A percentile compares a stretch with the other conserved stretches of the same genome.
Conservation (phyloP, 2,329 filamentous ascomycete genomes). For the Colletotrichum salicis region DNA sequence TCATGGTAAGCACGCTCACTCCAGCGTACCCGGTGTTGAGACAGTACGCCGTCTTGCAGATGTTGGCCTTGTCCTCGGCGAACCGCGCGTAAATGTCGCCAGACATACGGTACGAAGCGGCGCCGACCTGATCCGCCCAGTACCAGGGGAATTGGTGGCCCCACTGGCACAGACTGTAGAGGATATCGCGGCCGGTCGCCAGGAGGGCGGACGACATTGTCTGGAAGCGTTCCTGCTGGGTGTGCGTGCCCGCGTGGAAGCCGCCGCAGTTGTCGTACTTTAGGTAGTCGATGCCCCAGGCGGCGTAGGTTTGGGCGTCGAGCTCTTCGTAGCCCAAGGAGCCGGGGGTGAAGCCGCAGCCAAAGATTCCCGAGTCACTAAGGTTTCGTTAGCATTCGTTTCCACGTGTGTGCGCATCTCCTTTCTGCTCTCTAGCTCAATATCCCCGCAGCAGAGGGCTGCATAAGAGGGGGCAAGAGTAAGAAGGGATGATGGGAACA, state of each 20-base stretch:
- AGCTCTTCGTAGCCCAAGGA: slow-evolving; percentile 53
- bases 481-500: neutral
- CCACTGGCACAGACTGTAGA: slow-evolving; percentile 49
- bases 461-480: no score
- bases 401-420: neutral
- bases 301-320: slow-evolving; percentile 63
- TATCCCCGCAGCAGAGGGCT: neutral
- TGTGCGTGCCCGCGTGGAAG: slow-evolving; percentile 59
- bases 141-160: slow-evolving; percentile 41
- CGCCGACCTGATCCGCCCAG: slow-evolving; percentile 39
- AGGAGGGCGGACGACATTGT: slow-evolving; percentile 46
- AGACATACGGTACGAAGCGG: slow-evolving; percentile 46
- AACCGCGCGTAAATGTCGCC: slow-evolving; percentile 47
- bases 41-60: slow-evolving; percentile 46
- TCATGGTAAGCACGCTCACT: slow-evolving; percentile 44
- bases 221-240: slow-evolving; percentile 55
- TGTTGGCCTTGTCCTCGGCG: slow-evolving; percentile 37
- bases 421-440: no score
- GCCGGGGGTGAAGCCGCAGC: slow-evolving; percentile 49
- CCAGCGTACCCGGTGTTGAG: slow-evolving; percentile 48
- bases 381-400: neutral
- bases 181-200: slow-evolving; percentile 44
- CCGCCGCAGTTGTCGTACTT: slow-evolving; percentile 65
- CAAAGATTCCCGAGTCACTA: slow-evolving; percentile 54
- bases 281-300: slow-evolving; percentile 63